Evolutionary conservation across 306 rosid genomes (phyloP).

Genomic region (Begonia masoniana): DNA sequence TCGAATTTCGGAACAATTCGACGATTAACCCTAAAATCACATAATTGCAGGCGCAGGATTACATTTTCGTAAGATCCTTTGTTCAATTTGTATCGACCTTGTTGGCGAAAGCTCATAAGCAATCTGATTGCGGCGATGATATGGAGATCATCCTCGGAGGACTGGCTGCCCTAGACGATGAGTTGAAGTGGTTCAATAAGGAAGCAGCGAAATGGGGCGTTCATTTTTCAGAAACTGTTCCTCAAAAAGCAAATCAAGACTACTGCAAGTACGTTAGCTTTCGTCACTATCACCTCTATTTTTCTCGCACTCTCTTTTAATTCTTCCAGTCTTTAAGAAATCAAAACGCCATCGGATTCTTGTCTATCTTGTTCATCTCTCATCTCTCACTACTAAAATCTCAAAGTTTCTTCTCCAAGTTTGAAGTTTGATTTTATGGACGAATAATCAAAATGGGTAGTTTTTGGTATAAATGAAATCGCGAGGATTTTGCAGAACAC

Average conservation of each 20-base stretch:
- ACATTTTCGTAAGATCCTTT: constrained; percentile 55
- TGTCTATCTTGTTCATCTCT: too few relatives aligned
- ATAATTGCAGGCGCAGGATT: constrained; percentile 58
- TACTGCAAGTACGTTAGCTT: constrained; percentile 36
- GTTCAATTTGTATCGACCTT: constrained; percentile 53
- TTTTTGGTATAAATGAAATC: too few relatives aligned
- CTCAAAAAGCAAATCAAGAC: constrained; percentile 28
- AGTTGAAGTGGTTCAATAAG: constrained; percentile 58
- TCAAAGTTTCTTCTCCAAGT: too few relatives aligned
- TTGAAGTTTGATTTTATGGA: not conserved
- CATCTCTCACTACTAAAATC: too few relatives aligned
- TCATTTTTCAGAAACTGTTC: constrained; percentile 29
- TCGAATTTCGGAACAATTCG: not conserved
- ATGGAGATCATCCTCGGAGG: constrained; percentile 49
- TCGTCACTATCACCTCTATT: not conserved
- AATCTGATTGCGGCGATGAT: constrained; percentile 38
- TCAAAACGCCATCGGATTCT: too few relatives aligned
- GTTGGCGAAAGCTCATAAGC: constrained; percentile 53
- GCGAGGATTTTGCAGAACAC: too few relatives aligned
- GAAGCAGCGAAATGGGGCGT: constrained; percentile 54
- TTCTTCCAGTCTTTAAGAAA: too few relatives aligned
- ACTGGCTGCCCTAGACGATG: constrained; percentile 50
- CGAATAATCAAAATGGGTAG: too few relatives aligned
- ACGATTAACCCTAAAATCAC: not conserved
- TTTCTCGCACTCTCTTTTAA: too few relatives aligned